Evolutionary conservation across 768 basidiomycete genomes (phyloP).

Genomic region (Suillus americanus): DNA sequence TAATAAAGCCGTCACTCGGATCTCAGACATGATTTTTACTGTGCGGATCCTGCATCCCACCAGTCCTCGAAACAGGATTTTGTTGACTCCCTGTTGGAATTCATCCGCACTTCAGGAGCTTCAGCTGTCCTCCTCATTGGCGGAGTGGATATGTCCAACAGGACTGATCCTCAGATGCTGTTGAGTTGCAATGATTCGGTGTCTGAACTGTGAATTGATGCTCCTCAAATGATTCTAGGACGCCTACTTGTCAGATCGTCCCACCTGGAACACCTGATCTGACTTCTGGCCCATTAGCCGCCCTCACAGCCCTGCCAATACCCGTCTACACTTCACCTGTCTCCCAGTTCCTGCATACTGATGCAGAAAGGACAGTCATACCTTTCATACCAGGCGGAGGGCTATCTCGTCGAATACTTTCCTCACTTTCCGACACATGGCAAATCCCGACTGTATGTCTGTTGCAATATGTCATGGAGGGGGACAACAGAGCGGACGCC

Average conservation of each 20-base stretch:
- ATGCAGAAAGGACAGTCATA: conserved; percentile 33
- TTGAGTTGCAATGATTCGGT: conserved; percentile 33
- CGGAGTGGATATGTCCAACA: conserved; percentile 72
- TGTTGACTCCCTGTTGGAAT: conserved; percentile 53
- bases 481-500: conserved; percentile 79
- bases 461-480: conserved; percentile 78
- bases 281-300: conserved; percentile 41
- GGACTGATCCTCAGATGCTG: conserved; percentile 79
- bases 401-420: conserved; percentile 63
- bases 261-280: conserved; percentile 46
- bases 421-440: conserved; percentile 51
- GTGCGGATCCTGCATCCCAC: conserved; percentile 3
- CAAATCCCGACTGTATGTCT: conserved; percentile 56
- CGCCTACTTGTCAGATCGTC: conserved; percentile 61
- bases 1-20: conserved; percentile 21
- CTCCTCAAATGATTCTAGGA: conserved; percentile 37
- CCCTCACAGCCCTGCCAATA: conserved; percentile 47
- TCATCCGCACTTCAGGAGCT: conserved; percentile 50
- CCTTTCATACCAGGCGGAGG: conserved; percentile 84
- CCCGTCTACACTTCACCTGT: conserved; percentile 54
- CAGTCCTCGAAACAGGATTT: conserved; percentile 73
- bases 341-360: conserved; percentile 31
- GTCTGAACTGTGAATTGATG: background rate
- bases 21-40: background rate
- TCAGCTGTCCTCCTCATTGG: conserved; percentile 62